Evolutionary conservation across 23 red algal species (phyloP), one percentile per base, ranked within the genome.

Genomic region (Gracilaria vermiculophylla): DNA sequence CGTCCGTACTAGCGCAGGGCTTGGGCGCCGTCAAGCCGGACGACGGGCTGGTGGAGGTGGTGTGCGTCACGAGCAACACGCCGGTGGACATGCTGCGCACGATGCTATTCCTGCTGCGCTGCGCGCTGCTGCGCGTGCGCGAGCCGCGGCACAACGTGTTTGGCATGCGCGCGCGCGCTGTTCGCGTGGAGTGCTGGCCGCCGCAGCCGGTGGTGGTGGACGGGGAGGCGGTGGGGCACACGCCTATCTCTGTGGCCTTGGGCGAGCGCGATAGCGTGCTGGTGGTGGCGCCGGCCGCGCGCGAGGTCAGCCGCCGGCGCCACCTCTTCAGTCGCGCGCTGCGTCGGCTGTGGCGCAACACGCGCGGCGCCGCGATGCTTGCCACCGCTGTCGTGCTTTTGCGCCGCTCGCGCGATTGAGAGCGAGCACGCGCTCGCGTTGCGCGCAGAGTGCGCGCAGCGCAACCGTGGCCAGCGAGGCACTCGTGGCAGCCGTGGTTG

Each of bases 161-260:
- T 10, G 91, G 66, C 4, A 21, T 87, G 50, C 67, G 81, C 48
- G 91, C 91, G 19, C 45, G 65, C 12, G 32, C 50, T 9, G 91
- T 94, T 58, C 47, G 47, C 28, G 62, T 94, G 19, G 39, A 62
- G 53, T 94, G 91, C 58, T 55, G 60, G 25, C 91, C 91, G 54
- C 91, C 79, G 70, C 81, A 94, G 74, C 45, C 49, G 27, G 75
- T 94, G 23, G 91, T 94, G 1, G 41, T 94, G 54, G 91, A 94
- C 43, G 91, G 91, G 17, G 91, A 94, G 51, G 20, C 36, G 7
- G 29, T 50, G 19, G 91, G 91, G 1, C 29, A 20, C 35, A 85
- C 81, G 1, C 79, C 79, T 13, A 70, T 94, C n/a, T 21, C 53
- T 3, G 58, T 93, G 32, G 28, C 48, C 37, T 19, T 77, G 12